Evolutionary conservation across 2,329 filamentous ascomycete species (phyloP), one percentile per base, ranked within the genome.

Genomic region (Coniochaeta ligniaria): DNA sequence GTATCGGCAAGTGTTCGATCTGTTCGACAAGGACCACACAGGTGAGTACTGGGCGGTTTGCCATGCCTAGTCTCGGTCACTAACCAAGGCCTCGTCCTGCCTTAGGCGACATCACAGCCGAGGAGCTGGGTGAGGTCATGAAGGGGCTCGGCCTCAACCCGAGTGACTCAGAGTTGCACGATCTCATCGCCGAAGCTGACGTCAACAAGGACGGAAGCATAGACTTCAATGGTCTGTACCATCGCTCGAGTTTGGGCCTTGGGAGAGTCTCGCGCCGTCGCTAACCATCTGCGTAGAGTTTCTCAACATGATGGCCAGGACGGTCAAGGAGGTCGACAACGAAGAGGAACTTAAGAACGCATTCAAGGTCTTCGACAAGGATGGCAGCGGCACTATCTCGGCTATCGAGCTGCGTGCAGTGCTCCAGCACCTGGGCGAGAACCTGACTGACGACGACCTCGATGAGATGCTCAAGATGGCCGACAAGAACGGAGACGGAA

Each of bases 121-220:
- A 81, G 67, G 84, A 87, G 73, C 78, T 87, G 59, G 83, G 83
- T 70, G 82, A 81, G 59, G 83, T 87, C 66, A 87, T 87, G 84
- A 78, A 79, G 70, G 84, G 82, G 61, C 82, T 87, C 43, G 84
- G 84, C 68, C 81, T 86, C 68, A 85, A 85, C 72, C 82, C 84
- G 62, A 83, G 80, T 73, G 81, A 84, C 65, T 79, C 80, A 60
- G 84, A 88, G 73, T 77, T 87, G 59, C 80, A 85, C 71, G 84
- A 88, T 72, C 85, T 88, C 77, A 84, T 87, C 75, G 85, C 85
- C 74, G 85, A 88, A 73, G 83, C 86, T 63, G 85, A 88, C 66
- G 76, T 80, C 65, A 83, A 88, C 75, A 83, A 84, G 71, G 85
- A 84, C 67, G 85, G 84, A 71, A 84, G 83, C 66, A 86, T 88